These are phyloP conservation scores for Xylariaceae sp. DNA, from an alignment of 2,329 filamentous ascomycete species.

Conservation along the genomic window DNA sequence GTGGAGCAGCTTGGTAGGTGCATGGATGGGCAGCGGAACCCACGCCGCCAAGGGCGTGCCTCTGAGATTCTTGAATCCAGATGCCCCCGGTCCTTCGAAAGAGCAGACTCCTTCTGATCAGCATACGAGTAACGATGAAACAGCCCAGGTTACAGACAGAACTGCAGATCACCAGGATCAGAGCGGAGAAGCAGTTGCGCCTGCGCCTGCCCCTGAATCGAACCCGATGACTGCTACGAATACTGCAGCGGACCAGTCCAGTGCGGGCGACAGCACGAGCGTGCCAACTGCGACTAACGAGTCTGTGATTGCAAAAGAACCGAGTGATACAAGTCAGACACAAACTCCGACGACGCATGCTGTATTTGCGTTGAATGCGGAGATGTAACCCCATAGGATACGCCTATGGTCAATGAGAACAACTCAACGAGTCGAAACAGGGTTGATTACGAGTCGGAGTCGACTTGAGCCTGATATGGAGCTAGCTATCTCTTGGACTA, in stretches of 20 bases:
- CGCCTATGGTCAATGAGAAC: background rate
- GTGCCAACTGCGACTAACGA: background rate
- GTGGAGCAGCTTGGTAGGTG: conserved; percentile 77
- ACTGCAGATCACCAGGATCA: background rate
- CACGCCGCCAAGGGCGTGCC: conserved; percentile 72
- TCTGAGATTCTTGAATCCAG: conserved; percentile 58
- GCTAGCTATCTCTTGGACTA: too few relatives aligned
- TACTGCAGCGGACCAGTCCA: background rate
- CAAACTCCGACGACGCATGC: conserved; percentile 12
- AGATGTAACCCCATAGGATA: background rate
- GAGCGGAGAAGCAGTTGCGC: background rate
- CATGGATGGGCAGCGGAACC: conserved; percentile 68
- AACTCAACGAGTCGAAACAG: background rate
- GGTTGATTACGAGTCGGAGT: too few relatives aligned
- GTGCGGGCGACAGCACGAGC: background rate
- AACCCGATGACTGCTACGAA: background rate
- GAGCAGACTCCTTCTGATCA: conserved; percentile 18
- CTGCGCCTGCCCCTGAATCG: background rate
- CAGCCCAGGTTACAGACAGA: conserved; percentile 9
- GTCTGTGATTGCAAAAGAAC: background rate
- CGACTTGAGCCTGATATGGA: too few relatives aligned
- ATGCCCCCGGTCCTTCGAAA: conserved; percentile 30
- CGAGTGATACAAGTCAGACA: background rate
- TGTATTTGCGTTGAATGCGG: conserved; percentile 10
- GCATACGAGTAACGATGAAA: conserved; percentile 4